These are phyloP conservation scores for Pyrenophora seminiperda DNA, from an alignment of 2,329 filamentous ascomycete species.

Conservation along the genomic window DNA sequence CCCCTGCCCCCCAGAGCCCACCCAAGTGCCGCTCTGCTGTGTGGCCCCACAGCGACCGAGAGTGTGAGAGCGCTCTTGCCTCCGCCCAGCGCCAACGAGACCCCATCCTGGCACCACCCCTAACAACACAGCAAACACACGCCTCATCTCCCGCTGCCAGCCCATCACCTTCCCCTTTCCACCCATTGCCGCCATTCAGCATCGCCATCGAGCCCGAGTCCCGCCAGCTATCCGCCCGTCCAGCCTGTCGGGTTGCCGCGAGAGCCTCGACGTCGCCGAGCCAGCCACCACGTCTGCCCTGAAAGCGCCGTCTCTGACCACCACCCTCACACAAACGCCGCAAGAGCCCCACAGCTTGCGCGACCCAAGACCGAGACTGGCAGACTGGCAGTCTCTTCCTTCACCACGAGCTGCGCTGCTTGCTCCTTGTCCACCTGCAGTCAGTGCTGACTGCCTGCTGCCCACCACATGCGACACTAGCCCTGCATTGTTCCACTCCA, in stretches of 20 bases:
- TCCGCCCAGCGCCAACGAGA: constrained; percentile 11
- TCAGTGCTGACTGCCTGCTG: constrained; percentile 16
- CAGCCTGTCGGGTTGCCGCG: constrained; percentile 21
- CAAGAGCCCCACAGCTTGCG: constrained; percentile 1
- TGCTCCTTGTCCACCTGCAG: constrained; percentile 16
- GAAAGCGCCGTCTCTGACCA: constrained; percentile 10
- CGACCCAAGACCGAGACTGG: constrained; percentile 1
- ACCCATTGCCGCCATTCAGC: constrained; percentile 9
- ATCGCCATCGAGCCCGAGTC: constrained; percentile 12
- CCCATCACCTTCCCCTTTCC: constrained; percentile 32
- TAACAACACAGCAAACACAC: constrained; percentile 44
- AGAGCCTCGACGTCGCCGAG: constrained; percentile 17
- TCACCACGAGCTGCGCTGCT: constrained; percentile 15
- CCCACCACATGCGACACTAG: constrained; percentile 43
- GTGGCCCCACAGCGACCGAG: constrained; percentile 16
- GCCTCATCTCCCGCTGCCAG: constrained; percentile 32
- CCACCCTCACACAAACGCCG: constrained; percentile 20
- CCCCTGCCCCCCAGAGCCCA: not conserved
- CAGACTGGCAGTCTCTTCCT: not conserved
- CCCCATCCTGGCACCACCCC: constrained; percentile 34
- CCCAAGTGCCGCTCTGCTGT: constrained; percentile 16
- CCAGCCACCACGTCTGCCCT: constrained; percentile 15
- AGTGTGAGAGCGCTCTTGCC: constrained; percentile 11
- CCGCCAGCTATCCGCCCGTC: constrained; percentile 10
- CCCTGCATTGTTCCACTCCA: constrained; percentile 34